Base-by-base conservation (phyloP, 495 filamentous ascomycete genomes). In the Penicillium psychrofluorescens region DNA sequence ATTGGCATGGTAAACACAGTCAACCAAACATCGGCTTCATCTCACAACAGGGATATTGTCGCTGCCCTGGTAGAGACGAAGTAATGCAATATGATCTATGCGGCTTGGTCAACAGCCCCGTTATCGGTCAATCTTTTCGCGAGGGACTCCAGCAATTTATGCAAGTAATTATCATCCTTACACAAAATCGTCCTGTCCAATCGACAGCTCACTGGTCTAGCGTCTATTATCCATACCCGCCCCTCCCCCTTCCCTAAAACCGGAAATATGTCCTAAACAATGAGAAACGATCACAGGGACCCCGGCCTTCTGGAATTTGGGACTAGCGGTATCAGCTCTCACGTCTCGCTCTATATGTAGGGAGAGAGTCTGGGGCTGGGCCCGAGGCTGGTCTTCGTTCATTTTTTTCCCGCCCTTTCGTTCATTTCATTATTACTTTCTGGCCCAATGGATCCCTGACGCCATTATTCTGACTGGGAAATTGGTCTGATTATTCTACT, bases 301-400 rank as follows among this genome's bases (percentile, higher is more conserved):
- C 48, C 43, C 48, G 32, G 43, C 40, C 35, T 51, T 46, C 48
- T 51, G 43, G 48, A 46, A 51, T 51, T 43, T 38, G 29, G 13
- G 40, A 33, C 35, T 38, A 38, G 39, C 45, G 45, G 42, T 50
- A 42, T 45, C 47, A 43, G 27, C 22, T 35, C 14, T 38, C 4
- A 4, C 22, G 1, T 3, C 22, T 6, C 28, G 30, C 27, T 46
- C 40, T 31, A 46, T 43, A 51, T 51, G 38, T 43, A 51, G 44
- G 48, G 41, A 40, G 16, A 16, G 43, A 39, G 27, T 14, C 34
- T 22, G 34, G 38, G 48, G 43, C 42, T 46, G 35, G 43, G 29
- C 15, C 34, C 29, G 37, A 22, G 29, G 13, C 27, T 29, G 11
- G 22, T 35, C 32, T 29, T 35, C 33, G 35, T n/a, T 43, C 10